Conservation (phyloP, 257 asterid genomes). For the Pogostemon cablin region DNA sequence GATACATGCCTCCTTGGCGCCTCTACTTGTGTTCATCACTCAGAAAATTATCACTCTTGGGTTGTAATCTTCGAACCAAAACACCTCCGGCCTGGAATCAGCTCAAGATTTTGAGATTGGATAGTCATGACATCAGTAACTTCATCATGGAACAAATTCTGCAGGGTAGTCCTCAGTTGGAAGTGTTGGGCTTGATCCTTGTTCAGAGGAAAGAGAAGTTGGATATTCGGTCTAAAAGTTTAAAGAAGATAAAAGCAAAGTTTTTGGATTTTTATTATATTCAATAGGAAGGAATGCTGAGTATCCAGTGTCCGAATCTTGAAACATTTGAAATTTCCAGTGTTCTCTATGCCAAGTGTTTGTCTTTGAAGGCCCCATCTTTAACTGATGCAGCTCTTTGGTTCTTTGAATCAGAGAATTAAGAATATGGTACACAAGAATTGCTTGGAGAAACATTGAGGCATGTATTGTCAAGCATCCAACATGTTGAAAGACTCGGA, state of each 20-base stretch:
- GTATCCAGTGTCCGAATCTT: background rate
- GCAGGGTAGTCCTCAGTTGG: conserved; percentile 18
- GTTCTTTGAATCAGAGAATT: background rate
- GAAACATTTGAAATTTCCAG: background rate
- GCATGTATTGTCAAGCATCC: background rate
- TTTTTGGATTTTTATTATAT: background rate
- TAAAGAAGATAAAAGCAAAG: background rate
- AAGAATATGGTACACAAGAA: background rate
- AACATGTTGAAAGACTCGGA: conserved; percentile 12
- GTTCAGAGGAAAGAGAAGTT: background rate
- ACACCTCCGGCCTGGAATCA: background rate
- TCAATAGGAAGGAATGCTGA: background rate
- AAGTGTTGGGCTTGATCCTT: background rate
- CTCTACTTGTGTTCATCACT: background rate
- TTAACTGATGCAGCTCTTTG: background rate
- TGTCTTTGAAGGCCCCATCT: background rate
- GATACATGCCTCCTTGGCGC: background rate
- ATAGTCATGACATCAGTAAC: background rate
- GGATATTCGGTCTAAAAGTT: background rate
- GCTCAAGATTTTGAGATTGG: background rate
- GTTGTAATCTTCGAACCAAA: background rate
- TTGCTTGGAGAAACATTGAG: conserved; percentile 1
- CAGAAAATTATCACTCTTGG: background rate
- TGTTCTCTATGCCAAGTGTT: background rate
- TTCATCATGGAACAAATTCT: background rate